Evolutionary conservation across 441 rosid species (phyloP).

Genomic region (Croton laevigatus): DNA sequence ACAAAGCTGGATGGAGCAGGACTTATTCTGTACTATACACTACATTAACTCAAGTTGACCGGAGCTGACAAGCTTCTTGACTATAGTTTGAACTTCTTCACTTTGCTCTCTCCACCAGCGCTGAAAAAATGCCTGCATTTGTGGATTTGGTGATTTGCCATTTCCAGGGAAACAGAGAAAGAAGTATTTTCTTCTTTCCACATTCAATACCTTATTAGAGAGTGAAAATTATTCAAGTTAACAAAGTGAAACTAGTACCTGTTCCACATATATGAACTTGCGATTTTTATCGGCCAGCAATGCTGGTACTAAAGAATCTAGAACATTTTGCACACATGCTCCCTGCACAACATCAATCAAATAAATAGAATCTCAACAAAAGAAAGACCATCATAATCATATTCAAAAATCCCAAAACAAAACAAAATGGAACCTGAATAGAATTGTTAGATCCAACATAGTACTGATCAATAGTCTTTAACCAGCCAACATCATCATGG

Average conservation of each 20-base stretch:
- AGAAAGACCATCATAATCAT: neutral
- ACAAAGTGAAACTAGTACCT: slow-evolving; percentile 33
- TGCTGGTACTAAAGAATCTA: slow-evolving; percentile 88
- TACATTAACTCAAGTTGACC: slow-evolving; percentile 98
- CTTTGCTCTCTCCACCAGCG: slow-evolving; percentile 98
- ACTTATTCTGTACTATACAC: neutral
- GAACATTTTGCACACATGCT: slow-evolving; percentile 89
- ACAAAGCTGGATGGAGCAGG: too few relatives aligned
- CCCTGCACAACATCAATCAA: slow-evolving; percentile 41
- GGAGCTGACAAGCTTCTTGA: slow-evolving; percentile 58
- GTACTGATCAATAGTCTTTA: slow-evolving; percentile 96
- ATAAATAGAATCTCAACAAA: neutral
- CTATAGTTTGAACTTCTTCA: slow-evolving; percentile 45
- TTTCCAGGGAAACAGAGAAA: neutral
- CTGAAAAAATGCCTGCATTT: slow-evolving; percentile 88
- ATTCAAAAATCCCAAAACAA: neutral
- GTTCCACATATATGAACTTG: slow-evolving; percentile 84
- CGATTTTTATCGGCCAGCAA: slow-evolving; percentile 87
- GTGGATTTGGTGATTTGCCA: neutral
- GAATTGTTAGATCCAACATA: slow-evolving; percentile 99
- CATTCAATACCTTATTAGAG: neutral
- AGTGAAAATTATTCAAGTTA: neutral
- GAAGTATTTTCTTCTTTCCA: neutral
- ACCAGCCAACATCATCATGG: slow-evolving; percentile 98
- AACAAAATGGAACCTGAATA: slow-evolving; percentile 58